Evolutionary conservation across 345 rosid species (phyloP), one percentile per base, ranked within the genome.

Genomic region (Linum tenue): DNA sequence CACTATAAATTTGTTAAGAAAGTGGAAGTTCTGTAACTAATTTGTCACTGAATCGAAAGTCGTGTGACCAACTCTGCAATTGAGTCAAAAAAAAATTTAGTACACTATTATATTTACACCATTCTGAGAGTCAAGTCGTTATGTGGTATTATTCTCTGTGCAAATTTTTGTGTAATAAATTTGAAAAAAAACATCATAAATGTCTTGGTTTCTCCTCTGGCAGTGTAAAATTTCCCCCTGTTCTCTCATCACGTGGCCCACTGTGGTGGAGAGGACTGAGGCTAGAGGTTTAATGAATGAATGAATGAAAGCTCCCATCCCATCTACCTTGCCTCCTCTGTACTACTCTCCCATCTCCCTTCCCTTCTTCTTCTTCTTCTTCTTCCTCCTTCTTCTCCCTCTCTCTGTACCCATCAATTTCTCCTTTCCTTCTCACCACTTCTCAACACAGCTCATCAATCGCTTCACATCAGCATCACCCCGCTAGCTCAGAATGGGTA

Each of bases 201-300:
- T 22, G 31, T 22, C 31, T 22, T 22, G 31, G 31, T 22, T 22
- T 22, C 31, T 22, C 31, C 31, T 22, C 31, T 22, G 31, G 31
- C 31, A 22, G 31, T 22, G 31, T 22, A 22, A 22, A 22, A 22
- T 22, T 22, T 22, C 17, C 2, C 43, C 36, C 16, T 31, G 3
- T 60, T 55, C 75, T 74, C 58, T 70, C 56, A 57, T 73, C 79
- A 61, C 66, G 78, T 67, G 76, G 80, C 72, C 70, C 51, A 75
- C 60, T 71, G 67, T 64, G 62, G 55, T 51, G 31, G 31, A 22
- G 31, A 22, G 31, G 9, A 16, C n/a, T 2, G 56, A 51, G 56
- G 56, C 14, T 51, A 51, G 14, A 51, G n/a, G 56, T 51, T 11
- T 16, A 41, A 56, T 56, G 59, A 56, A 31, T 15, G 31, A 55